Conservation (phyloP, 768 basidiomycete genomes). For the Mycena albidolilacea region DNA sequence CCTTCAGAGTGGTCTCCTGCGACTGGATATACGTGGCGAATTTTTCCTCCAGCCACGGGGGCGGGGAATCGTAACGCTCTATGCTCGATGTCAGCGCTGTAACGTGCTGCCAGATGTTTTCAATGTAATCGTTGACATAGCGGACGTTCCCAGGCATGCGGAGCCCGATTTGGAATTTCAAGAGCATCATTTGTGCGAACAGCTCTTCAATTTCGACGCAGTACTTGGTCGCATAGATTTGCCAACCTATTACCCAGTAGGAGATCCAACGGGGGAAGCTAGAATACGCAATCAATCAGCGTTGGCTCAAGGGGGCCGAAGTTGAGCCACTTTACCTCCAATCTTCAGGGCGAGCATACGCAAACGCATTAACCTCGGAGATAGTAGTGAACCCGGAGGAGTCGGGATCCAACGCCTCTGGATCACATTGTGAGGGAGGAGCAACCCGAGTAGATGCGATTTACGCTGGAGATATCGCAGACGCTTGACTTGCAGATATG, state of each 20-base stretch:
- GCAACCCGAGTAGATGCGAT: not conserved
- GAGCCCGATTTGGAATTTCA: not conserved
- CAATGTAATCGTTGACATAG: constrained; percentile 27
- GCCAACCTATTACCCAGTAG: constrained; percentile 32
- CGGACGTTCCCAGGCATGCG: constrained; percentile 39
- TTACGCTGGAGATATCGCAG: constrained; percentile 26
- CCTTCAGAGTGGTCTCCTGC: not conserved
- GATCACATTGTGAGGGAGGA: not conserved
- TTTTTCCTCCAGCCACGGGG: not conserved
- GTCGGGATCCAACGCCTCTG: constrained; percentile 20
- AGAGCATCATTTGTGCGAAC: constrained; percentile 18
- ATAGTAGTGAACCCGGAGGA: constrained; percentile 27
- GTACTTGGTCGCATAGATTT: constrained; percentile 26
- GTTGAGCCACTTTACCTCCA: constrained; percentile 4
- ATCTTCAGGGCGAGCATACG: constrained; percentile 15
- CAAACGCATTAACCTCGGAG: constrained; percentile 24
- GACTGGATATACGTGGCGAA: not conserved
- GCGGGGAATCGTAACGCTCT: constrained; percentile 1
- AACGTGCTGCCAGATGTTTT: constrained; percentile 16
- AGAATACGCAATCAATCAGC: not conserved
- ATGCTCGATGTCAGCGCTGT: constrained; percentile 11
- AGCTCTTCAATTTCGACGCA: constrained; percentile 31
- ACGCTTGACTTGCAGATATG: constrained; percentile 24
- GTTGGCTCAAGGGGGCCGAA: not conserved
- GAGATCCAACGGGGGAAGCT: constrained; percentile 23